These are phyloP conservation scores for Metschnikowia gruessii DNA, from an alignment of 805 yeast species.

Conservation along the genomic window DNA sequence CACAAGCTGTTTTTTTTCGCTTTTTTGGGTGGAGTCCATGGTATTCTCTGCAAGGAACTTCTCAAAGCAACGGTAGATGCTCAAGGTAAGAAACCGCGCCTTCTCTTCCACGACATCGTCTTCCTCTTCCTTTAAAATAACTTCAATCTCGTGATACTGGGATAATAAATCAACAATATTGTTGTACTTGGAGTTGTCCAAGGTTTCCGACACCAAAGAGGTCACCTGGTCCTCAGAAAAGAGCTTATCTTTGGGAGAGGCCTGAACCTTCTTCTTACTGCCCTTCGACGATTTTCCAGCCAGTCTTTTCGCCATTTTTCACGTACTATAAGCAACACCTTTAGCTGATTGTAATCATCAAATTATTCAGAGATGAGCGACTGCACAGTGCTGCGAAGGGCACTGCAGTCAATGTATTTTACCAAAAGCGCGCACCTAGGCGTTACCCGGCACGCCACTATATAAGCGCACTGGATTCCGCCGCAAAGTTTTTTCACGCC, in stretches of 20 bases:
- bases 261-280: slow-evolving; percentile 10
- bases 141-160: slow-evolving; percentile 29
- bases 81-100: slow-evolving; percentile 42
- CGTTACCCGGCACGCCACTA: slow-evolving; percentile 26
- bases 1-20: slow-evolving; percentile 48
- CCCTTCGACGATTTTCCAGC: slow-evolving; percentile 2
- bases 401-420: too few species aligned
- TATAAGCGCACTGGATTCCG: slow-evolving; percentile 16
- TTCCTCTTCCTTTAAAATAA: slow-evolving; percentile 15
- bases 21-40: slow-evolving; percentile 28
- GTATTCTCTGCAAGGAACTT: slow-evolving; percentile 42
- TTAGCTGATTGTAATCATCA: not conserved
- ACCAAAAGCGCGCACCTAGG: not conserved
- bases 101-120: slow-evolving; percentile 27
- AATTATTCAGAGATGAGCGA: slow-evolving; percentile 9
- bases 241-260: slow-evolving; percentile 6
- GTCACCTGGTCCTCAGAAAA: slow-evolving; percentile 24
- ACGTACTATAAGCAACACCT: too few species aligned
- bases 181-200: slow-evolving; percentile 52
- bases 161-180: slow-evolving; percentile 48
- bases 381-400: slow-evolving; percentile 6
- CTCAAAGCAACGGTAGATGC: slow-evolving; percentile 49
- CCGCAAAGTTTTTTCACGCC: slow-evolving; percentile 20
- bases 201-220: slow-evolving; percentile 28
- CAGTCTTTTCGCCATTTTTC: slow-evolving; percentile 24